Percentiles rank a stretch among this genome's conserved stretches.
Conservation (phyloP, 2,329 filamentous ascomycete genomes). For the Fusarium verticillioides region DNA sequence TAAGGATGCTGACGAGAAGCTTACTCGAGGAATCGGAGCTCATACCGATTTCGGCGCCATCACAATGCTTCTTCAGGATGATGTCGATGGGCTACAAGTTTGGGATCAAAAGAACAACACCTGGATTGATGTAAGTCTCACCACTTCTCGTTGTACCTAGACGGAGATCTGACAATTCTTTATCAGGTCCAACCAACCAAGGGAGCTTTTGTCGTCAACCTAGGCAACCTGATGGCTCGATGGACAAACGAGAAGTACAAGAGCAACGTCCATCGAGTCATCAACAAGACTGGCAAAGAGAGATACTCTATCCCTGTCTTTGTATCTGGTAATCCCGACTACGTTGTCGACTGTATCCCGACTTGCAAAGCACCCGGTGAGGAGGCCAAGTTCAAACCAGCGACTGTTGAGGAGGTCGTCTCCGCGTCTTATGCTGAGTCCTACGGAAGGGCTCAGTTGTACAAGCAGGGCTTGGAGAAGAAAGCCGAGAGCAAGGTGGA, state of each 20-base stretch:
- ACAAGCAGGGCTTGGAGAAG: constrained; percentile 44
- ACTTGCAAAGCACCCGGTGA: neutral
- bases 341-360: neutral
- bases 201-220: constrained; percentile 61
- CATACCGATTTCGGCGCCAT: constrained; percentile 68
- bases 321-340: constrained; percentile 59
- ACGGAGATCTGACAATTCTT: neutral
- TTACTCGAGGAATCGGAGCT: constrained; percentile 56
- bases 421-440: constrained; percentile 49
- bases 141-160: accelerated
- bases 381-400: constrained; percentile 45
- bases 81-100: constrained; percentile 62
- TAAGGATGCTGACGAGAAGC: constrained; percentile 47
- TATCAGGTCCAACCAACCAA: neutral
- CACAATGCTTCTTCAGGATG: constrained; percentile 65
- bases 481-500: neutral
- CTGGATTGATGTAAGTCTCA: constrained; percentile 53
- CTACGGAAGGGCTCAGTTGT: constrained; percentile 47
- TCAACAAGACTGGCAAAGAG: constrained; percentile 61
- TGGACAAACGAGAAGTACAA: constrained; percentile 65
- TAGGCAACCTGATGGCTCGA: constrained; percentile 60
- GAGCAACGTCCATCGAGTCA: constrained; percentile 65
- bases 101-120: constrained; percentile 55
- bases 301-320: constrained; percentile 69
- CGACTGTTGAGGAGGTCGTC: constrained; percentile 49